Percentiles rank a stretch among this genome's conserved stretches.
Evolutionary conservation across 2,329 filamentous ascomycete species (phyloP).

Genomic region (Fusarium sp.): DNA sequence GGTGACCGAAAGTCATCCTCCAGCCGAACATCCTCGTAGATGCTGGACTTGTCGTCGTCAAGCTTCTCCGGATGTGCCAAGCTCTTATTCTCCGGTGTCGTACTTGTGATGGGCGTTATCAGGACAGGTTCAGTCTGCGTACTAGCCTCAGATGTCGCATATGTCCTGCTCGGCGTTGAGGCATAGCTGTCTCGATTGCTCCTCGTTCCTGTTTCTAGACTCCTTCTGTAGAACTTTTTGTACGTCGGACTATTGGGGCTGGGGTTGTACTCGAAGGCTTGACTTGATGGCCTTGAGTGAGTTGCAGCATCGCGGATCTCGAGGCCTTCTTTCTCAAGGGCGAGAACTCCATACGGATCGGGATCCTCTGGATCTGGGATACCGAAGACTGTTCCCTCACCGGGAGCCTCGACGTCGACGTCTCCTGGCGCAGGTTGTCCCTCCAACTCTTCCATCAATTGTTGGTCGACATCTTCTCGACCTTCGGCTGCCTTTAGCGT

Average conservation of each 20-base stretch:
- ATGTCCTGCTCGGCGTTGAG: slow-evolving; percentile 28
- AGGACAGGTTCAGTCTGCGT: slow-evolving; percentile 42
- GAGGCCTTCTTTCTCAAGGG: slow-evolving; percentile 49
- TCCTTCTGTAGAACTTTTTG: slow-evolving; percentile 47
- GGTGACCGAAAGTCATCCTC: neutral
- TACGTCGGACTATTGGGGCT: slow-evolving; percentile 50
- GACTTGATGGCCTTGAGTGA: slow-evolving; percentile 46
- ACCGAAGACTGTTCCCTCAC: slow-evolving; percentile 44
- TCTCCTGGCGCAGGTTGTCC: slow-evolving; percentile 49
- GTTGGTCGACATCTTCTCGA: slow-evolving; percentile 44
- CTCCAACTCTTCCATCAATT: slow-evolving; percentile 47
- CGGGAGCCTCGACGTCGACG: slow-evolving; percentile 44
- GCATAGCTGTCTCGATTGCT: slow-evolving; percentile 35
- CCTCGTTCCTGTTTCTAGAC: slow-evolving; percentile 30
- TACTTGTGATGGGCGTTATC: slow-evolving; percentile 4
- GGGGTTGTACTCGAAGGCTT: slow-evolving; percentile 49
- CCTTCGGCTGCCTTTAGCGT: slow-evolving; percentile 48
- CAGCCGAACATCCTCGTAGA: slow-evolving; percentile 23
- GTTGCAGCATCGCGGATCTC: slow-evolving; percentile 50
- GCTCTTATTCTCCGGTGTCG: neutral
- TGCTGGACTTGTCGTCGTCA: slow-evolving; percentile 6
- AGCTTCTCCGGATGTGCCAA: neutral
- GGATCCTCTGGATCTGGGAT: slow-evolving; percentile 50
- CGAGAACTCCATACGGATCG: slow-evolving; percentile 50
- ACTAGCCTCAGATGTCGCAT: slow-evolving; percentile 38